Percentiles rank a stretch among this genome's conserved stretches.
These are phyloP conservation scores for Bretziella fagacearum DNA, from an alignment of 2,329 filamentous ascomycete genomes.

Conservation along the genomic window DNA sequence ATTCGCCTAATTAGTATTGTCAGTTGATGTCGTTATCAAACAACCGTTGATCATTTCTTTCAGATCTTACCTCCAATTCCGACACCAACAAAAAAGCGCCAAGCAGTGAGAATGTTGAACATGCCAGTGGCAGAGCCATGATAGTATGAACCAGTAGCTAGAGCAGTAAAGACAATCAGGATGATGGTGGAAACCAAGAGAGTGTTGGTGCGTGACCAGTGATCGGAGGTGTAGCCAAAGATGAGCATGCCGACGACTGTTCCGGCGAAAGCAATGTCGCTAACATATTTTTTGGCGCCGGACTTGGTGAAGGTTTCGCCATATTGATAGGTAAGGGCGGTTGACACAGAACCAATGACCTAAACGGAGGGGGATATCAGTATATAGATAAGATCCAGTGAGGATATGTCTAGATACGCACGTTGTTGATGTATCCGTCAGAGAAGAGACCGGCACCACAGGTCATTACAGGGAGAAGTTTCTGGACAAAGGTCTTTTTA, in stretches of 20 bases:
- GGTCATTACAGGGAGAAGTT: constrained; percentile 52
- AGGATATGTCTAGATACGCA: constrained; percentile 23
- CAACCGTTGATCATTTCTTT: neutral
- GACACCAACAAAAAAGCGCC: constrained; percentile 65
- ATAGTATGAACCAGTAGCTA: constrained; percentile 62
- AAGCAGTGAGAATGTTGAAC: constrained; percentile 60
- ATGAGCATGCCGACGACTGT: constrained; percentile 67
- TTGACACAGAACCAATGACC: constrained; percentile 80
- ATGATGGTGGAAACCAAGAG: constrained; percentile 69
- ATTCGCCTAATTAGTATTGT: constrained; percentile 41
- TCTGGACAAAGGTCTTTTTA: constrained; percentile 8
- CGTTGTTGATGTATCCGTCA: constrained; percentile 83
- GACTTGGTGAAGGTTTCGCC: constrained; percentile 50
- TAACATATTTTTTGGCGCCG: constrained; percentile 53
- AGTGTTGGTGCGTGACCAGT: constrained; percentile 70
- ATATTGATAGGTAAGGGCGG: constrained; percentile 55
- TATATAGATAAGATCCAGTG: too few relatives aligned
- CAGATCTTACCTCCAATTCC: constrained; percentile 51
- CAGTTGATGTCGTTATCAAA: neutral
- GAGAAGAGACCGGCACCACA: constrained; percentile 83
- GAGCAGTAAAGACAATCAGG: constrained; percentile 67
- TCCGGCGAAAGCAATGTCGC: constrained; percentile 70
- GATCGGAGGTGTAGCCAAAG: constrained; percentile 68
- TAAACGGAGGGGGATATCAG: too few relatives aligned
- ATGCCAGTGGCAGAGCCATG: constrained; percentile 52